Evolutionary conservation across 1,284 basidiomycete genomes (phyloP), one percentile per base, ranked within the genome.

Genomic region (Rhodotorula sp.): DNA sequence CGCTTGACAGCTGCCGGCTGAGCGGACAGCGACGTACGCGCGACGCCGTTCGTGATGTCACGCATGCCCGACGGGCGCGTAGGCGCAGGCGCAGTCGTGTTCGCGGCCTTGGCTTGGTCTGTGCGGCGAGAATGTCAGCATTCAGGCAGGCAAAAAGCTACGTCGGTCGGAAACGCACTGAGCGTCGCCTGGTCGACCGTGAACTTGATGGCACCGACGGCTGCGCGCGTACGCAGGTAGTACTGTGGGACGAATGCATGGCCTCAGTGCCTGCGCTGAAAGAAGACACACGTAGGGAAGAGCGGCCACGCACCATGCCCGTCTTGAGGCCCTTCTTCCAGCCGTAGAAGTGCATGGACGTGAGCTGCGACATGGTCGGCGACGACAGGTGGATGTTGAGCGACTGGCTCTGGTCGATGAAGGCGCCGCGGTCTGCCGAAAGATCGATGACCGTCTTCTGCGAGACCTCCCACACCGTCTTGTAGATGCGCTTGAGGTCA

Each of bases 321-420:
- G 97, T 99, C 89, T 99, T 99, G 80, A 99, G 85, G 44, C 97
- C 97, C 84, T 93, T 93, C 88, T 97, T 97, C 97, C 96, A 99
- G 41, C 95, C 97, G 82, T 99, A 98, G 84, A 99, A 99, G 85
- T 99, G 97, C 96, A 98, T 99, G 78, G 91, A 93, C 61, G 94
- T 97, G 68, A 99, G 86, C 83, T 99, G 97, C 25, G 92, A 93
- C 77, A 91, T 87, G 16, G 93, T 95, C 60, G 97, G 97, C 66
- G 91, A 87, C 79, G 92, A 88, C 58, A 99, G 84, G 82, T 99
- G 96, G 70, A 99, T 88, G 83, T 99, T 99, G 81, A 99, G 83
- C 64, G 84, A 85, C 80, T 87, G 86, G 68, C 81, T 81, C 84
- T 99, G 97, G 85, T 95, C 97, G 82, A 99, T 97, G 85, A 92